A percentile compares a stretch with the other conserved stretches of the same genome.
These are phyloP conservation scores for Xylaria castorea DNA, from an alignment of 495 filamentous ascomycete genomes.

Conservation along the genomic window DNA sequence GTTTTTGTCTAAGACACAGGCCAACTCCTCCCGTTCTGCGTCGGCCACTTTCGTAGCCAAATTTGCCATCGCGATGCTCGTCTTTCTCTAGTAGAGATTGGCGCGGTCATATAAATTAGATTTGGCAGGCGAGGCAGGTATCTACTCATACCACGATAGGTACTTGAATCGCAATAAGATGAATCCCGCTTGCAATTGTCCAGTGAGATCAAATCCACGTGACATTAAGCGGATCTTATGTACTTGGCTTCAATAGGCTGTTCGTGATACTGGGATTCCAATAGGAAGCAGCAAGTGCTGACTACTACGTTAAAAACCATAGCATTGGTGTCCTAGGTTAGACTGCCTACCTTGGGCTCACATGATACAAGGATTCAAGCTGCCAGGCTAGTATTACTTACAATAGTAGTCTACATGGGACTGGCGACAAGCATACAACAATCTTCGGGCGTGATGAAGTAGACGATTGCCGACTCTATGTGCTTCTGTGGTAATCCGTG, in stretches of 20 bases:
- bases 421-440: background rate
- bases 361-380: background rate
- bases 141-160: background rate
- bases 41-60: conserved; percentile 46
- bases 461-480: background rate
- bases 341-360: background rate
- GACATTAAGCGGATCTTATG: background rate
- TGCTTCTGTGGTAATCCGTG: background rate
- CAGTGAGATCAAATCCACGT: conserved; percentile 8
- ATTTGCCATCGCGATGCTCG: conserved; percentile 39
- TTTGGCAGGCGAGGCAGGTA: background rate
- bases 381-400: background rate
- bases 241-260: conserved; percentile 5
- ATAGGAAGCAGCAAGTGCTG: conserved; percentile 7
- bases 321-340: background rate
- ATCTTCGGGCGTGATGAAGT: background rate
- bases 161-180: background rate
- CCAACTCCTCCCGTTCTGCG: conserved; percentile 46
- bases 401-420: background rate
- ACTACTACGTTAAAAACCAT: background rate
- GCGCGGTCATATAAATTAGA: background rate
- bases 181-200: background rate
- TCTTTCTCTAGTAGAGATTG: background rate
- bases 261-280: background rate
- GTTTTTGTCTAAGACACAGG: conserved; percentile 42